These are phyloP conservation scores for Bipolaris zeicola DNA, from an alignment of 2,329 filamentous ascomycete species.

Conservation along the genomic window DNA sequence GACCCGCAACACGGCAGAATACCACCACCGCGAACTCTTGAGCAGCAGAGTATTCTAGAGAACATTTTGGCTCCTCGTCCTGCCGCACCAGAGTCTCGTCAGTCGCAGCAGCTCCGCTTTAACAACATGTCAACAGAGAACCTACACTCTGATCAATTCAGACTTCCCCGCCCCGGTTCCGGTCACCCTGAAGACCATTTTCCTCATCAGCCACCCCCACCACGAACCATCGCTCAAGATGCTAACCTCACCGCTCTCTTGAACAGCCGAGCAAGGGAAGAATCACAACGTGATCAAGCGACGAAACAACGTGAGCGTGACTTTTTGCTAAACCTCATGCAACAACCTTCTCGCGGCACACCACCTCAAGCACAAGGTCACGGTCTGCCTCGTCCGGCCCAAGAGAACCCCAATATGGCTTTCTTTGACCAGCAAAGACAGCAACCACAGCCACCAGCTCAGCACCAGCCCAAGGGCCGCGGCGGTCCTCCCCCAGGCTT, in stretches of 20 bases:
- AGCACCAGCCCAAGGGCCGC: slow-evolving; percentile 41
- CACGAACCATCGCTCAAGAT: slow-evolving; percentile 36
- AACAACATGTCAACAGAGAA: slow-evolving; percentile 45
- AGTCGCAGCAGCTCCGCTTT: slow-evolving; percentile 40
- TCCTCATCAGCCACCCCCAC: slow-evolving; percentile 37
- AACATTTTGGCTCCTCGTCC: slow-evolving; percentile 44
- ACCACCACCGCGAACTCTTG: slow-evolving; percentile 36
- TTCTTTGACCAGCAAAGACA: slow-evolving; percentile 45
- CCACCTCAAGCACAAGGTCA: slow-evolving; percentile 43
- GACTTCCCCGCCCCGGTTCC: slow-evolving; percentile 38
- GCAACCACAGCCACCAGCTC: slow-evolving; percentile 39
- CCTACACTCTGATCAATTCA: slow-evolving; percentile 37
- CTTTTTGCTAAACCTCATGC: slow-evolving; percentile 85
- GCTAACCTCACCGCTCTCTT: slow-evolving; percentile 44
- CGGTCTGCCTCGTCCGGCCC: slow-evolving; percentile 44
- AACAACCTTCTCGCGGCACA: slow-evolving; percentile 54
- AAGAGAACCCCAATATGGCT: slow-evolving; percentile 38
- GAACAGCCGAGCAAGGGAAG: slow-evolving; percentile 48
- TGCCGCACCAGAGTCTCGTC: slow-evolving; percentile 36
- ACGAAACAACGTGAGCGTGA: slow-evolving; percentile 71
- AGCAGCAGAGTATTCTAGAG: slow-evolving; percentile 46
- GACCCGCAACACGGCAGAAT: slow-evolving; percentile 33
- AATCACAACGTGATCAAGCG: slow-evolving; percentile 45
- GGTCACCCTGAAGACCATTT: slow-evolving; percentile 40
- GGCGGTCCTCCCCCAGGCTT: slow-evolving; percentile 46